A percentile compares a stretch with the other conserved stretches of the same genome.
Conservation (phyloP, 306 rosid species). For the Neltuma alba region DNA sequence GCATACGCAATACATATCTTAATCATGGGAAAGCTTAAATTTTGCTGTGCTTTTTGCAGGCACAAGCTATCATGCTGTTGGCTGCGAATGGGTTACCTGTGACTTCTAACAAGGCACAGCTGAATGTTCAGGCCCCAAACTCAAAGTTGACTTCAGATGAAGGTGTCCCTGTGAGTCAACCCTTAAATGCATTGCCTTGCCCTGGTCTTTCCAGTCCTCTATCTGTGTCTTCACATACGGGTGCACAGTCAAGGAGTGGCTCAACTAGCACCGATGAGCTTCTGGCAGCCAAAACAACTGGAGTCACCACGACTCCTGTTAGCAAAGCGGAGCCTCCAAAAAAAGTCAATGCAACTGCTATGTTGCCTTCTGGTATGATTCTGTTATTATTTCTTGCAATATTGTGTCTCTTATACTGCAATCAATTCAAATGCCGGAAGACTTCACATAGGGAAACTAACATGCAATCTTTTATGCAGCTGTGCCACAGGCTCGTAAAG, state of each 20-base stretch:
- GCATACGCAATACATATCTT: not conserved
- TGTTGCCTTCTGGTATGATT: conserved; percentile 73
- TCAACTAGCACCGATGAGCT: conserved; percentile 82
- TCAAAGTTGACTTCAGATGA: conserved; percentile 55
- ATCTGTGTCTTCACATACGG: conserved; percentile 76
- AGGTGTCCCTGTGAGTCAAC: conserved; percentile 50
- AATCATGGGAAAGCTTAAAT: conserved; percentile 26
- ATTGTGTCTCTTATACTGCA: not conserved
- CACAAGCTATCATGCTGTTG: conserved; percentile 82
- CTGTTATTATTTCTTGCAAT: conserved; percentile 9
- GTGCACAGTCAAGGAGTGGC: conserved; percentile 75
- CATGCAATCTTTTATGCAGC: conserved; percentile 44
- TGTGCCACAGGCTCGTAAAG: conserved; percentile 92
- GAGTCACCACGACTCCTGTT: conserved; percentile 51
- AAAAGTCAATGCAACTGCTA: conserved; percentile 45
- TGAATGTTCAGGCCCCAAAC: conserved; percentile 51
- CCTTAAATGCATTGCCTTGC: conserved; percentile 42
- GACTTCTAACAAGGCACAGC: conserved; percentile 47
- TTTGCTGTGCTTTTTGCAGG: conserved; percentile 58
- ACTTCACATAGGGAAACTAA: not conserved
- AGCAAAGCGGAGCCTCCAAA: conserved; percentile 67
- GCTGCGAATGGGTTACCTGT: conserved; percentile 61
- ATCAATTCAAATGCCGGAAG: not conserved
- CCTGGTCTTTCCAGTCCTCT: conserved; percentile 71
- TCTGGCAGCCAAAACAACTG: conserved; percentile 56